These are phyloP conservation scores for Populus pruinosa DNA, from an alignment of 345 rosid species.

Conservation along the genomic window DNA sequence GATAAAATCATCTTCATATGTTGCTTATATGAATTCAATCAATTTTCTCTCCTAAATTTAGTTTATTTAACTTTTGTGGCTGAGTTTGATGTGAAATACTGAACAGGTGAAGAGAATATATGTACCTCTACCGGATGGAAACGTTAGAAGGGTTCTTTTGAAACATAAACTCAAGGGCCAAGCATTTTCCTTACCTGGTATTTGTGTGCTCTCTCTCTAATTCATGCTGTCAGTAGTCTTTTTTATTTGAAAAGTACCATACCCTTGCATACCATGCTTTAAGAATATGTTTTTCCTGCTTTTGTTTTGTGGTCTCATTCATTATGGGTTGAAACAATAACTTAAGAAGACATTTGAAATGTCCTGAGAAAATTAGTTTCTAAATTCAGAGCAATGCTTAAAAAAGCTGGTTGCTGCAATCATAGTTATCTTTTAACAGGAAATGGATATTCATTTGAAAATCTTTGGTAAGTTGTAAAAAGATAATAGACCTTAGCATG, in stretches of 20 bases:
- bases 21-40: background rate
- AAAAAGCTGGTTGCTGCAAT: background rate
- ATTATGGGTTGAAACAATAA: too few species aligned
- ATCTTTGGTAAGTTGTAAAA: background rate
- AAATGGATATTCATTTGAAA: background rate
- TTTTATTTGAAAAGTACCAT: background rate
- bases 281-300: background rate
- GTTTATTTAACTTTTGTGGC: slow-evolving; percentile 5
- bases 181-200: slow-evolving; percentile 74
- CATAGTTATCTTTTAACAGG: background rate
- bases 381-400: background rate
- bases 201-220: slow-evolving; percentile 2
- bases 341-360: background rate
- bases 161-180: slow-evolving; percentile 71
- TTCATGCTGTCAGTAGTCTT: background rate
- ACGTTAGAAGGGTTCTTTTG: slow-evolving; percentile 68
- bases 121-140: slow-evolving; percentile 77
- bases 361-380: background rate
- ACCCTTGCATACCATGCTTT: background rate
- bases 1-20: background rate
- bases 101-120: slow-evolving; percentile 91
- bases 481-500: background rate
- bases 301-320: background rate
- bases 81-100: slow-evolving; percentile 8
- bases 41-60: background rate